phyloP scores from a whole-genome alignment of 2,329 filamentous ascomycete genomes.

The Aspergillus brasiliensis region DNA sequence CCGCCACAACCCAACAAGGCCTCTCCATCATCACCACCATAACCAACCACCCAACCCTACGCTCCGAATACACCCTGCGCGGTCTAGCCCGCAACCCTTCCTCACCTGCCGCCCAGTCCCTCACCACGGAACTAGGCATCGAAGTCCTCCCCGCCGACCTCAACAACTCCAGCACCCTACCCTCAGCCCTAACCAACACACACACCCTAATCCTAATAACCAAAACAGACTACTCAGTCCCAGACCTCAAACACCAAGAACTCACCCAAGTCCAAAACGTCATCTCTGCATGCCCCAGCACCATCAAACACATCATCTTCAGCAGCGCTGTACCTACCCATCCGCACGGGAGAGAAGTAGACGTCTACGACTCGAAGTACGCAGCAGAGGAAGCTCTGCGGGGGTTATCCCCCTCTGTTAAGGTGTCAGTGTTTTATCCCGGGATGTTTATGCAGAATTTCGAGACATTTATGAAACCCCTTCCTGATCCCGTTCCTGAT shows the following conservation, averaged over 20 bases:
- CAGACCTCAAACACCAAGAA: constrained; percentile 30
- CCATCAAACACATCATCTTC: constrained; percentile 34
- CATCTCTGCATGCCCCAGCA: constrained; percentile 32
- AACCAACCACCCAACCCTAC: constrained; percentile 47
- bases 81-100: constrained; percentile 57
- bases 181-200: constrained; percentile 48
- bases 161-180: constrained; percentile 38
- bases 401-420: constrained; percentile 48
- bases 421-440: constrained; percentile 56
- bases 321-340: constrained; percentile 24
- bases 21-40: constrained; percentile 55
- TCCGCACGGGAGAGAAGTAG: constrained; percentile 27
- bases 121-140: constrained; percentile 50
- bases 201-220: constrained; percentile 43
- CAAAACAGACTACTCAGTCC: constrained; percentile 18
- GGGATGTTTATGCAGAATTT: constrained; percentile 60
- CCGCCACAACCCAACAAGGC: constrained; percentile 64
- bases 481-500: constrained; percentile 10
- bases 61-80: constrained; percentile 55
- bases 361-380: constrained; percentile 61
- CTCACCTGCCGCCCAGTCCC: constrained; percentile 48
- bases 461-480: constrained; percentile 21
- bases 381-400: constrained; percentile 59
- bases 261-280: constrained; percentile 28
- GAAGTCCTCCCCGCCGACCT: constrained; percentile 58